Conservation (phyloP, 768 basidiomycete species). For the Lepiota brunneoincarnata region DNA sequence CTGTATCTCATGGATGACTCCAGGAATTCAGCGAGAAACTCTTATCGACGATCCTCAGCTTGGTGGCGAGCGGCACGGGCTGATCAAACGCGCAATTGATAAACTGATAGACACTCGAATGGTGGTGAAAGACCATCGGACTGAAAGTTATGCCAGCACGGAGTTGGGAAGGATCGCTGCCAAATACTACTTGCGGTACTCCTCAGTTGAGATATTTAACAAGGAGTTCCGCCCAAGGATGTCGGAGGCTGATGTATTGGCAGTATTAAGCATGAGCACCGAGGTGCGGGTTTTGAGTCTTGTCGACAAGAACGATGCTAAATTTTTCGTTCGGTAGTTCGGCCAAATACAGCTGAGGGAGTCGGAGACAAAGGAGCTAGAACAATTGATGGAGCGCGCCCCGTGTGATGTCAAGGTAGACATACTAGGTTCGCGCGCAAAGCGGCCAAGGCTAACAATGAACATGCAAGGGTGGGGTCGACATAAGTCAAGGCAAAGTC, state of each 20-base stretch:
- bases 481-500: conserved; percentile 72
- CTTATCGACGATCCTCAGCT: conserved; percentile 71
- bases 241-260: conserved; percentile 91
- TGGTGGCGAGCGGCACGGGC: conserved; percentile 61
- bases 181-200: conserved; percentile 89
- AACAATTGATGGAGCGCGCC: conserved; percentile 58
- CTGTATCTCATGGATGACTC: conserved; percentile 8
- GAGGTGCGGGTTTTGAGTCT: conserved; percentile 53
- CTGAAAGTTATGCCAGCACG: conserved; percentile 66
- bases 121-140: conserved; percentile 69
- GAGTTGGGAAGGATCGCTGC: conserved; percentile 96
- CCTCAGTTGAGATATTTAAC: conserved; percentile 87
- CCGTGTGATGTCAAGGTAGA: conserved; percentile 82
- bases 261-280: conserved; percentile 84
- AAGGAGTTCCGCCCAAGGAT: conserved; percentile 72
- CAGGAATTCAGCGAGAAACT: conserved; percentile 75
- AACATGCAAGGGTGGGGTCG: conserved; percentile 49
- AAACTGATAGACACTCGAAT: conserved; percentile 71
- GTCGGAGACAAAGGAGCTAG: conserved; percentile 82
- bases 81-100: conserved; percentile 65
- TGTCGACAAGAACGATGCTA: not conserved
- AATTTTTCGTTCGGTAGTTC: conserved; percentile 51
- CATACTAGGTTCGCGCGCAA: not conserved
- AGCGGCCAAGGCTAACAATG: not conserved
- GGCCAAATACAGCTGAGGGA: conserved; percentile 94